phyloP scores from a whole-genome alignment of 75 land plant genomes.

The Sequoiadendron giganteum region DNA sequence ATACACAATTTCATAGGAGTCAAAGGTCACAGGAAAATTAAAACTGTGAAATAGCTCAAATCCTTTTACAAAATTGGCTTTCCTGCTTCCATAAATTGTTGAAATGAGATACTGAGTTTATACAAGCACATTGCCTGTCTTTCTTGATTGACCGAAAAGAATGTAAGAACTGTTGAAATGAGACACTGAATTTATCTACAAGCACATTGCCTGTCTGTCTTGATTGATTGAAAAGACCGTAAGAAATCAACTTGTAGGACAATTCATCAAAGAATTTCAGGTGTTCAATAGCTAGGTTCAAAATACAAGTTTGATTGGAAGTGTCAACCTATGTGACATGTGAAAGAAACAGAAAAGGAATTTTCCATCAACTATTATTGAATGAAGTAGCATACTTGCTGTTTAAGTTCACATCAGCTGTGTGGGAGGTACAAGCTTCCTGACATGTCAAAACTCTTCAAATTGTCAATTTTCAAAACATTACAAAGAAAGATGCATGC shows the following conservation, averaged over 20 bases:
- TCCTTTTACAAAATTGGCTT: not conserved
- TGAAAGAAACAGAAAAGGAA: not conserved
- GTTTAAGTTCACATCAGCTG: not conserved
- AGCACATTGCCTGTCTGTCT: no score
- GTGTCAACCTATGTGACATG: not conserved
- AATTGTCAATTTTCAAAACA: not conserved
- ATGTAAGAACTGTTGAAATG: not conserved
- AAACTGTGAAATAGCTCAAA: not conserved
- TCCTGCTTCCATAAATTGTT: not conserved
- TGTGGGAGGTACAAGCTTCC: not conserved
- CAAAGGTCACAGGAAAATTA: not conserved
- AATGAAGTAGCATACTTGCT: not conserved
- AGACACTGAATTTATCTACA: not conserved
- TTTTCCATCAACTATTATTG: not conserved
- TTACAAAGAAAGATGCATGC: not conserved
- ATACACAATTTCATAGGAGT: not conserved
- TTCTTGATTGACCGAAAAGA: no score
- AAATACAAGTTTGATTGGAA: not conserved
- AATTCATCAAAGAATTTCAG: not conserved
- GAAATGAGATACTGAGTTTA: not conserved
- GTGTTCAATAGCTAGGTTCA: not conserved
- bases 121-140: no score
- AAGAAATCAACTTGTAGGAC: not conserved
- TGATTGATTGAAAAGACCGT: not conserved
- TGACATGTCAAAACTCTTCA: not conserved